Evolutionary conservation across 371 early-diverging fungal species (phyloP).

Genomic region (Mortierella sp.): DNA sequence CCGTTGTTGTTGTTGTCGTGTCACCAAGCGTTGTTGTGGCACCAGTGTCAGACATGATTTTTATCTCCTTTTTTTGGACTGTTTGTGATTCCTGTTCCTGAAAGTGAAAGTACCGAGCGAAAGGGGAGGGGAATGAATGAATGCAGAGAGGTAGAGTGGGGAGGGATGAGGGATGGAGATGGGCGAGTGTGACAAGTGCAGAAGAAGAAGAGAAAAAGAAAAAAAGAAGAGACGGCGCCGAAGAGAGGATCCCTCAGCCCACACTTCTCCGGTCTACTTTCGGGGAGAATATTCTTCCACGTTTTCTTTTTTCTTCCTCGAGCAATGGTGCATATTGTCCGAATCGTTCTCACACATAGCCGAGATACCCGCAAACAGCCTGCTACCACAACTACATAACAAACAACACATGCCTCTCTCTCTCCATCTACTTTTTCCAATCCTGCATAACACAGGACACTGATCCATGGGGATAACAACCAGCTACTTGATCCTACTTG

Average conservation of each 20-base stretch:
- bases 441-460: no score
- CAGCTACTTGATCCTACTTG: neutral
- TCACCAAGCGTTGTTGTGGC: constrained; percentile 10
- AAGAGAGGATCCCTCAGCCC: constrained; percentile 2
- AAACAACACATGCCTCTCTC: no score
- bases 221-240: neutral
- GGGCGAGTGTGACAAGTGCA: neutral
- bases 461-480: neutral
- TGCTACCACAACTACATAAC: no score
- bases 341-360: neutral
- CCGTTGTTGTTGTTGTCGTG: constrained; percentile 12
- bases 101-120: neutral
- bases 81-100: neutral
- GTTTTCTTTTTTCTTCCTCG: neutral
- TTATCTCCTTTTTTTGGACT: neutral
- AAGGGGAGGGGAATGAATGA: neutral
- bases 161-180: neutral
- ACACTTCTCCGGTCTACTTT: neutral
- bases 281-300: constrained; percentile 27
- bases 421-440: no score
- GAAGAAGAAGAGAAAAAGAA: neutral
- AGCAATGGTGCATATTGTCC: neutral
- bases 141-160: neutral
- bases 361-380: neutral
- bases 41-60: constrained; percentile 2